Percentiles rank a stretch among this genome's conserved stretches.
Conservation (phyloP, 805 yeast genomes). For the Saccharomycopsis fermentans region DNA sequence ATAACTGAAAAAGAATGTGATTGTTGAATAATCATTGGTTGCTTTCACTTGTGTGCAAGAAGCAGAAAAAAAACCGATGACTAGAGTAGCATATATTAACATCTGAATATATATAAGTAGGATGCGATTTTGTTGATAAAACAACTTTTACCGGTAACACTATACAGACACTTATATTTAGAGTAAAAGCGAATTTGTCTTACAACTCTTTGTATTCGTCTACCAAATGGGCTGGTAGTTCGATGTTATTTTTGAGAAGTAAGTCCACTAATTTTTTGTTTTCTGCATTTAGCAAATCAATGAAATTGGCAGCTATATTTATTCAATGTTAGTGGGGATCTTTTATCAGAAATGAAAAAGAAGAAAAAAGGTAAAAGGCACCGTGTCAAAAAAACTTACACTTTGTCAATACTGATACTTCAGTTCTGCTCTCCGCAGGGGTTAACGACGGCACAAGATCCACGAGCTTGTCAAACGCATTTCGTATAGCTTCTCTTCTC, state of each 20-base stretch:
- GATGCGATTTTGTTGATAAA: no score
- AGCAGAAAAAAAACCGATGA: no score
- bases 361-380: no score
- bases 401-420: constrained; percentile 61
- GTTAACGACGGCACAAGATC: constrained; percentile 63
- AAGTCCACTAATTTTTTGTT: constrained; percentile 7
- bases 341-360: no score
- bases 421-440: constrained; percentile 69
- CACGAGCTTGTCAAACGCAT: constrained; percentile 70
- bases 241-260: constrained; percentile 1
- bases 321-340: not conserved
- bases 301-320: constrained; percentile 10
- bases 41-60: no score
- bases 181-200: not conserved
- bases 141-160: no score
- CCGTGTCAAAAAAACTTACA: no score
- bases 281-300: constrained; percentile 13
- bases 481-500: constrained; percentile 74
- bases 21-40: no score
- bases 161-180: no score
- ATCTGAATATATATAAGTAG: no score
- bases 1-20: no score
- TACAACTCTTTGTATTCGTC: not conserved
- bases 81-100: no score
- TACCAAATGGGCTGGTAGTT: constrained; percentile 9